phyloP scores from a whole-genome alignment of 805 yeast genomes.

The Metschnikowia matae region DNA sequence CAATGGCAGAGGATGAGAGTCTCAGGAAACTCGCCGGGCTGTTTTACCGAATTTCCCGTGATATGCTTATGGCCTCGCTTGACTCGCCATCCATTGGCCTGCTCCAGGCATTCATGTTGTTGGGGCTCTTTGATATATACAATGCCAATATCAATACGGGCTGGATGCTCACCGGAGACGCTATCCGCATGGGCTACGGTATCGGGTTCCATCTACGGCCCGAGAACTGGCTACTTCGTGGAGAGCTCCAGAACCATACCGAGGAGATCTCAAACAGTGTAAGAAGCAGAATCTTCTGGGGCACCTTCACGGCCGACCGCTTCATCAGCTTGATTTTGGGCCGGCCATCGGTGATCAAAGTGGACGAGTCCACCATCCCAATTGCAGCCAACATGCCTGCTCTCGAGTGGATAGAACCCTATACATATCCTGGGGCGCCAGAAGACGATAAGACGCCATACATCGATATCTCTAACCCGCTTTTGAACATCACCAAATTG shows the following conservation, averaged over 20 bases:
- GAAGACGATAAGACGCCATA: constrained; percentile 3
- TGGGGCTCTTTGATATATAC: constrained; percentile 15
- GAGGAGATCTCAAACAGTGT: constrained; percentile 8
- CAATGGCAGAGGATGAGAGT: constrained; percentile 7
- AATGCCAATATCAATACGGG: constrained; percentile 13
- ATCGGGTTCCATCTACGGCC: constrained; percentile 14
- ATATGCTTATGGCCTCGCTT: constrained; percentile 8
- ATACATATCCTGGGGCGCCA: constrained; percentile 11
- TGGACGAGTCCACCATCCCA: constrained; percentile 10
- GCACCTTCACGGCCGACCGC: constrained; percentile 14
- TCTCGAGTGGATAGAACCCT: constrained; percentile 11
- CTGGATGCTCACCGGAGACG: constrained; percentile 15
- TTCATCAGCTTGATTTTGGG: constrained; percentile 14
- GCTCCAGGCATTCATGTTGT: constrained; percentile 13
- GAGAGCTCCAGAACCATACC: background rate
- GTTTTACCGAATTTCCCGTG: constrained; percentile 9
- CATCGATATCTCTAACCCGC: constrained; percentile 13
- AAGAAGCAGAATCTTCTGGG: constrained; percentile 15
- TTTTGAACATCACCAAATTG: constrained; percentile 6
- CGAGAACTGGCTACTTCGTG: constrained; percentile 8
- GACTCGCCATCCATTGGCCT: constrained; percentile 12
- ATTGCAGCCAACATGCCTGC: constrained; percentile 14
- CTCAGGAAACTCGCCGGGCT: constrained; percentile 2
- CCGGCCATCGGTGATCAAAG: constrained; percentile 10
- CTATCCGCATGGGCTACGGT: constrained; percentile 13